A percentile compares a stretch with the other conserved stretches of the same genome.
Evolutionary conservation across 2,329 filamentous ascomycete species (phyloP).

Genomic region (Amesomyces nigricolor): DNA sequence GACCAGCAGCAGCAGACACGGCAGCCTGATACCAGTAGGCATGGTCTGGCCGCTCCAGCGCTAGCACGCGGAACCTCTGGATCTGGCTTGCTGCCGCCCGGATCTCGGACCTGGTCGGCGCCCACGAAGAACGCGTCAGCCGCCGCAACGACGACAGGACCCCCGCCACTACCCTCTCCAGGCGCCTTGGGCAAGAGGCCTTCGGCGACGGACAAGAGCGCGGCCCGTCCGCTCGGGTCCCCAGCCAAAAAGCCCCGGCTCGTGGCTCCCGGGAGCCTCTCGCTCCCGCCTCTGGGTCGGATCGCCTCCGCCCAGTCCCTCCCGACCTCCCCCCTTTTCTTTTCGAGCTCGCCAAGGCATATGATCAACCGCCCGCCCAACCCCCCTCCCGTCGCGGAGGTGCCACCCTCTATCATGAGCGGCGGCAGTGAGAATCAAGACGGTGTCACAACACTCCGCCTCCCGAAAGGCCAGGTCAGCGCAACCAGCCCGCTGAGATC

Average conservation of each 20-base stretch:
- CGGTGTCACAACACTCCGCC: slow-evolving; percentile 48
- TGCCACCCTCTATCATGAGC: slow-evolving; percentile 41
- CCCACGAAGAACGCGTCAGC: background rate
- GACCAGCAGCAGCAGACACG: slow-evolving; percentile 18
- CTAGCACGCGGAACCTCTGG: slow-evolving; percentile 21
- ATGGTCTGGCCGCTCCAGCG: slow-evolving; percentile 30
- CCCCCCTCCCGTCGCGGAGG: slow-evolving; percentile 36
- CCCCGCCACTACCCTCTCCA: slow-evolving; percentile 15
- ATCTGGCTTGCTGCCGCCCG: background rate
- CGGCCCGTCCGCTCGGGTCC: slow-evolving; percentile 20
- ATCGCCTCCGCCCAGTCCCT: slow-evolving; percentile 21
- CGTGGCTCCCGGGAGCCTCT: slow-evolving; percentile 40
- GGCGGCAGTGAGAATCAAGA: slow-evolving; percentile 42
- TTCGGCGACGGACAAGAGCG: slow-evolving; percentile 24
- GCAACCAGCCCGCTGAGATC: slow-evolving; percentile 43
- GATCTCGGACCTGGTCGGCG: slow-evolving; percentile 7
- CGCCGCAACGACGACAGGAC: slow-evolving; percentile 9
- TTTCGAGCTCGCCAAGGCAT: slow-evolving; percentile 40
- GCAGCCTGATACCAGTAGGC: slow-evolving; percentile 26
- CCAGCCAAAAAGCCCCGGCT: slow-evolving; percentile 44
- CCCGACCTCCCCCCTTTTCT: slow-evolving; percentile 48
- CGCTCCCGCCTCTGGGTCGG: slow-evolving; percentile 34
- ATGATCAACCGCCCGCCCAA: slow-evolving; percentile 35
- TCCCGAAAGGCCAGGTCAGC: slow-evolving; percentile 49
- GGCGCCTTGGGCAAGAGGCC: slow-evolving; percentile 28